Conservation (phyloP, 2,329 filamentous ascomycete species). For the Microdochium paspali region DNA sequence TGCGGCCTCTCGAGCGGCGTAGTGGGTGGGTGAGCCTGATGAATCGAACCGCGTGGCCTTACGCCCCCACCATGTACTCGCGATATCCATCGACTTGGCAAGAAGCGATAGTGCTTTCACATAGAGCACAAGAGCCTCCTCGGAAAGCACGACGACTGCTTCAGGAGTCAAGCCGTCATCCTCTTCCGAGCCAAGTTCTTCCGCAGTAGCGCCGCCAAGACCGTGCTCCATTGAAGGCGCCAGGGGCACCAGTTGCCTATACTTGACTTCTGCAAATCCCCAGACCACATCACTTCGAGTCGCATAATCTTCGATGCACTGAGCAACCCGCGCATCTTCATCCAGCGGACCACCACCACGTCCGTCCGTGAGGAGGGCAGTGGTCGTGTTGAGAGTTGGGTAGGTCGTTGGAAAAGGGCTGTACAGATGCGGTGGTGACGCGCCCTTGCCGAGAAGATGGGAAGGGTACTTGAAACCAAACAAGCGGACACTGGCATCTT, state of each 20-base stretch:
- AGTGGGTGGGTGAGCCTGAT: conserved; percentile 26
- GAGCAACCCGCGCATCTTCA: conserved; percentile 70
- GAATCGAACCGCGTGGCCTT: conserved; percentile 57
- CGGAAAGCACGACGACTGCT: conserved; percentile 76
- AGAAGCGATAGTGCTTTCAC: conserved; percentile 88
- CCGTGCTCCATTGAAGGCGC: conserved; percentile 69
- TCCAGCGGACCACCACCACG: conserved; percentile 55
- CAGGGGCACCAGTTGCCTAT: conserved; percentile 88
- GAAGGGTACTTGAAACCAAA: conserved; percentile 64
- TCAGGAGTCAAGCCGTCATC: conserved; percentile 76
- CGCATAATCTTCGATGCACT: conserved; percentile 82
- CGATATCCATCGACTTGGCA: conserved; percentile 92
- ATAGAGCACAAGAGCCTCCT: conserved; percentile 91
- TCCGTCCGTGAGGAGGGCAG: conserved; percentile 58
- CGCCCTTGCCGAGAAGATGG: conserved; percentile 48
- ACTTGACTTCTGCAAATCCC: conserved; percentile 97
- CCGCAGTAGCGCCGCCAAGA: conserved; percentile 50
- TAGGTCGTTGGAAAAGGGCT: conserved; percentile 72
- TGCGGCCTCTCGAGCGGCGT: conserved; percentile 28
- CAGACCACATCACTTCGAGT: conserved; percentile 93
- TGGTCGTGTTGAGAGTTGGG: conserved; percentile 53
- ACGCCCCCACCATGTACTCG: conserved; percentile 81
- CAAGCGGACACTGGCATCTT: conserved; percentile 73
- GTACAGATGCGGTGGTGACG: conserved; percentile 67
- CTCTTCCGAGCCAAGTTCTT: conserved; percentile 47